Evolutionary conservation across 805 yeast genomes (phyloP).

Genomic region (Alloascoidea hylecoeti): DNA sequence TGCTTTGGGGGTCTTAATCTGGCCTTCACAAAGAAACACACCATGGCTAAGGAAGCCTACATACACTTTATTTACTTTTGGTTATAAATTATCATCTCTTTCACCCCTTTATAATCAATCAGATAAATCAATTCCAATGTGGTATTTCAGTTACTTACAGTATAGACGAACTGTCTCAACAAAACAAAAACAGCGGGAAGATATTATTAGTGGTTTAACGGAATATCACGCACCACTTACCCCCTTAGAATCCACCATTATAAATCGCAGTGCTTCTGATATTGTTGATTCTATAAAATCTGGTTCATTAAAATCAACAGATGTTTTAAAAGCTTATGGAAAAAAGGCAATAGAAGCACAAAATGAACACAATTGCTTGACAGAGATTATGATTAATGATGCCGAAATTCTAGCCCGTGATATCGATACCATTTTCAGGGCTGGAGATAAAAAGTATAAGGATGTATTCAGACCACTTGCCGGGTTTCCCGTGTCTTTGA

Average conservation of each 20-base stretch:
- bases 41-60: too few species aligned
- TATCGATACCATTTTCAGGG: constrained; percentile 31
- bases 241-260: constrained; percentile 18
- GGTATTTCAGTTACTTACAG: too few species aligned
- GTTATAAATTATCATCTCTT: too few species aligned
- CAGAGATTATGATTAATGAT: constrained; percentile 50
- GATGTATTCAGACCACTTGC: constrained; percentile 46
- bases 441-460: constrained; percentile 34
- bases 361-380: constrained; percentile 35
- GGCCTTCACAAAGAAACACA: too few species aligned
- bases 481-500: constrained; percentile 49
- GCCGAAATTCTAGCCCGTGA: constrained; percentile 49
- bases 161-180: too few species aligned
- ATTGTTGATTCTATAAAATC: constrained; percentile 28
- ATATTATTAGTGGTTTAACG: constrained; percentile 18
- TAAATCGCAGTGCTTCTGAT: constrained; percentile 24
- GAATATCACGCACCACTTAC: constrained; percentile 24
- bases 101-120: too few species aligned
- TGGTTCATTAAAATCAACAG: constrained; percentile 32
- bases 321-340: constrained; percentile 47
- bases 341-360: constrained; percentile 54
- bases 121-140: too few species aligned
- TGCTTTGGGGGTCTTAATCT: too few species aligned
- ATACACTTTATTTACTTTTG: too few species aligned
- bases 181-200: constrained; percentile 20